These are phyloP conservation scores for Trichoderma reesei DNA, from an alignment of 495 filamentous ascomycete genomes.

Conservation along the genomic window DNA sequence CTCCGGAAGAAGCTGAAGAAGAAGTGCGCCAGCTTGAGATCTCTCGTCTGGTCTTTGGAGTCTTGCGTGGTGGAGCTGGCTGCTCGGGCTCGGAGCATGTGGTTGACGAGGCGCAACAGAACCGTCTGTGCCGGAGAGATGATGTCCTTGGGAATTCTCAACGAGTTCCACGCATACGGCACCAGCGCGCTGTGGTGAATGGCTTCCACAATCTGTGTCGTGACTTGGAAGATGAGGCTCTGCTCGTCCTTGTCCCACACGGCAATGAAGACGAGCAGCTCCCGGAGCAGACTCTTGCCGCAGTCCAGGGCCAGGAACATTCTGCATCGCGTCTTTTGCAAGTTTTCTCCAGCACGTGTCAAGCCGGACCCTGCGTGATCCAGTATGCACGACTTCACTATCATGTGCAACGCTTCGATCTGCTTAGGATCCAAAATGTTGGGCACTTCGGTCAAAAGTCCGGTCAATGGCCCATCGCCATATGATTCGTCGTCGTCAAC, in stretches of 20 bases:
- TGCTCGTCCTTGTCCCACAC: constrained; percentile 91
- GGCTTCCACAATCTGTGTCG: constrained; percentile 88
- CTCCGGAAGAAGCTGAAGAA: constrained; percentile 86
- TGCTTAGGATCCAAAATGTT: constrained; percentile 85
- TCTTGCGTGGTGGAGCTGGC: constrained; percentile 46
- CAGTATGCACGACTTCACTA: constrained; percentile 81
- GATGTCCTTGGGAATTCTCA: constrained; percentile 87
- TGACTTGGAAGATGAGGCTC: constrained; percentile 88
- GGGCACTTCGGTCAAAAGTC: constrained; percentile 85
- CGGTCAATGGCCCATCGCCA: constrained; percentile 74
- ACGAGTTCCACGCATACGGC: constrained; percentile 81
- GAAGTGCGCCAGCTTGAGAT: constrained; percentile 64
- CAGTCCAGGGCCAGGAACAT: constrained; percentile 78
- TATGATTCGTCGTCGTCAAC: constrained; percentile 74
- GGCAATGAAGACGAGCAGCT: constrained; percentile 89
- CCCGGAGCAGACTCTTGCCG: constrained; percentile 76
- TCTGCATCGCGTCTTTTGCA: constrained; percentile 78
- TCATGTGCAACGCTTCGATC: constrained; percentile 91
- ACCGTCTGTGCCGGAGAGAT: constrained; percentile 91
- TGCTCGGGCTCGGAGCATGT: constrained; percentile 67
- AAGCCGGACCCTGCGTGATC: constrained; percentile 49
- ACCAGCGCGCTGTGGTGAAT: constrained; percentile 80
- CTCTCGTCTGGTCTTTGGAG: constrained; percentile 38
- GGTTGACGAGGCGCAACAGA: constrained; percentile 76
- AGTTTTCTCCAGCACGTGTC: constrained; percentile 52